These are phyloP conservation scores for Leptographium flavum DNA, from an alignment of 2,329 filamentous ascomycete species.

Conservation along the genomic window DNA sequence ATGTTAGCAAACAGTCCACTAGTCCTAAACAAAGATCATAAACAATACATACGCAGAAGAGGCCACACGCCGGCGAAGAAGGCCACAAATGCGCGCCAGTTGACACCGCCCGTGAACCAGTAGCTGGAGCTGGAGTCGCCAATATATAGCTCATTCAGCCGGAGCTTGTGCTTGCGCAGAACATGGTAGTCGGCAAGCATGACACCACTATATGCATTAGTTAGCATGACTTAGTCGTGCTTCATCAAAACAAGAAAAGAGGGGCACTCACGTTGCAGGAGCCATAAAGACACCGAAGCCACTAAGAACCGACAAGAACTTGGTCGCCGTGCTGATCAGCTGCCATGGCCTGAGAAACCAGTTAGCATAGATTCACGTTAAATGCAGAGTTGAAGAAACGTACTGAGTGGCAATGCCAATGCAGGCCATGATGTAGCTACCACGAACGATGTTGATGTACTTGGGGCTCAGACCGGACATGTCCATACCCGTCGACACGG, in stretches of 20 bases:
- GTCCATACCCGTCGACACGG: constrained; percentile 38
- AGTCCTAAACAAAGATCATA: too few relatives aligned
- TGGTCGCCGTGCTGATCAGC: constrained; percentile 15
- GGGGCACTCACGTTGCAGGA: constrained; percentile 18
- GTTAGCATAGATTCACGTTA: constrained; percentile 9
- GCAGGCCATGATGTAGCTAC: constrained; percentile 14
- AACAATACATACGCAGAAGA: too few relatives aligned
- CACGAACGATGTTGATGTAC: constrained; percentile 41
- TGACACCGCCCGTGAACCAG: constrained; percentile 19
- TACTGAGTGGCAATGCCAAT: too few relatives aligned
- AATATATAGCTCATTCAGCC: constrained; percentile 23
- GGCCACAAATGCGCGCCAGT: too few relatives aligned
- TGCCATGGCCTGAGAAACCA: constrained; percentile 14
- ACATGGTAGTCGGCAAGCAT: constrained; percentile 9
- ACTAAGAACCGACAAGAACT: constrained; percentile 15
- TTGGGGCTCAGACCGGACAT: constrained; percentile 34
- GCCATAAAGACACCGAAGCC: constrained; percentile 27
- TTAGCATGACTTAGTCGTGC: neutral
- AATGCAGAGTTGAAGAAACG: neutral
- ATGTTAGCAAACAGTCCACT: too few relatives aligned
- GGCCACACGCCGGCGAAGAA: constrained; percentile 15
- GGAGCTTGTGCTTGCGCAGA: constrained; percentile 21
- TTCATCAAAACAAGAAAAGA: neutral
- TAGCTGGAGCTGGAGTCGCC: neutral
- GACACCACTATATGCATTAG: constrained; percentile 6